Conservation (phyloP, 176 grass and related monocot genomes). For the Themeda triandra region DNA sequence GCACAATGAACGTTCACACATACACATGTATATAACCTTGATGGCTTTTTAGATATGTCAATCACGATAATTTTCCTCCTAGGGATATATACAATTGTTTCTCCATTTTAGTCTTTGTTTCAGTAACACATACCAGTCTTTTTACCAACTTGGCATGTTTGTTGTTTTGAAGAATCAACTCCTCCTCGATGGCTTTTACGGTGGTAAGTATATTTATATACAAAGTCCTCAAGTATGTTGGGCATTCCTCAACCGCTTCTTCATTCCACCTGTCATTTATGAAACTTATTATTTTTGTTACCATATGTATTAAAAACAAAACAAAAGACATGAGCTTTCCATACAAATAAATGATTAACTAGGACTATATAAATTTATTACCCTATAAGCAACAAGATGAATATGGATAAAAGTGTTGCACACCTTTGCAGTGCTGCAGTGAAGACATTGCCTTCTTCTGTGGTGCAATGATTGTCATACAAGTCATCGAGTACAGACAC, state of each 20-base stretch:
- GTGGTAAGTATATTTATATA: slow-evolving; percentile 18
- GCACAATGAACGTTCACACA: neutral
- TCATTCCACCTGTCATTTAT: slow-evolving; percentile 30
- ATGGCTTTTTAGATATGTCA: too few relatives aligned
- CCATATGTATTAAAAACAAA: neutral
- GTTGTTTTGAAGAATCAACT: slow-evolving; percentile 17
- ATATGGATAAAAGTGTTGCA: neutral
- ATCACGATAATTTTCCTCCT: neutral
- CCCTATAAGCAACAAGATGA: neutral
- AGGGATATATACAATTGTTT: neutral
- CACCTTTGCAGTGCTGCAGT: neutral
- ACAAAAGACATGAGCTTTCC: neutral
- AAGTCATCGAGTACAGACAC: neutral
- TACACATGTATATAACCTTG: too few relatives aligned
- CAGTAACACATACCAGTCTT: neutral
- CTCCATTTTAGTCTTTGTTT: neutral
- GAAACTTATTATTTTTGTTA: neutral
- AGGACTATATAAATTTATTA: neutral
- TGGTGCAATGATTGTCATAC: neutral
- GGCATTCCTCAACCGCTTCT: neutral
- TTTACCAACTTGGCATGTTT: neutral
- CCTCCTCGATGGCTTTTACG: slow-evolving; percentile 11
- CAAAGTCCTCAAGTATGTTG: neutral
- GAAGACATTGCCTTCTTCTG: neutral
- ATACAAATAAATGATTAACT: neutral